phyloP scores from a whole-genome alignment of 2,329 filamentous ascomycete genomes.

The Trichophaea hybrida region DNA sequence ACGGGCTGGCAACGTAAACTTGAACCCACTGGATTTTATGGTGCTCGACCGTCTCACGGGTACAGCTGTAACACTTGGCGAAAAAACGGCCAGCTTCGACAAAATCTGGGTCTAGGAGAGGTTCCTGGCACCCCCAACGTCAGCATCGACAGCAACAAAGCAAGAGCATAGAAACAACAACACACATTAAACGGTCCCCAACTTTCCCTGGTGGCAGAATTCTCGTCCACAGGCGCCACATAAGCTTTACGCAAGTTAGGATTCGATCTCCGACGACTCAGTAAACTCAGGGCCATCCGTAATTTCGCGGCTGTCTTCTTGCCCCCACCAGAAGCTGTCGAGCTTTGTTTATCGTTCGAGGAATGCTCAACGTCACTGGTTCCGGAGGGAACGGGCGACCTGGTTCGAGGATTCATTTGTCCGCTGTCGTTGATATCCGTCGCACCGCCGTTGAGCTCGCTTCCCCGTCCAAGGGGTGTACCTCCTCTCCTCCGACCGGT shows the following conservation, averaged over 20 bases:
- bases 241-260: constrained; percentile 20
- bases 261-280: constrained; percentile 20
- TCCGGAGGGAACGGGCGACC: constrained; percentile 8
- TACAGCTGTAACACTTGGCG: not conserved
- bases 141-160: constrained; percentile 7
- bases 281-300: constrained; percentile 18
- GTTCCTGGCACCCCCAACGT: constrained; percentile 8
- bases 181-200: constrained; percentile 19
- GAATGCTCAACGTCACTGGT: not conserved
- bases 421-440: no score
- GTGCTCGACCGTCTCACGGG: not conserved
- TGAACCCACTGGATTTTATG: constrained; percentile 18
- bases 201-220: constrained; percentile 9
- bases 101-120: constrained; percentile 20
- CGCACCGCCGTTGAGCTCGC: no score
- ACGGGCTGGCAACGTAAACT: constrained; percentile 16
- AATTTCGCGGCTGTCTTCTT: constrained; percentile 20
- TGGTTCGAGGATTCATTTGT: constrained; percentile 15
- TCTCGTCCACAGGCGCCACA: constrained; percentile 19
- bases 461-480: not conserved
- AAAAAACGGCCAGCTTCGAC: constrained; percentile 15
- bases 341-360: not conserved
- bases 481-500: constrained; percentile 10
- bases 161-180: constrained; percentile 6
- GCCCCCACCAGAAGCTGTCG: not conserved